These are phyloP conservation scores for Dendrothele bispora DNA, from an alignment of 768 basidiomycete species.

Conservation along the genomic window DNA sequence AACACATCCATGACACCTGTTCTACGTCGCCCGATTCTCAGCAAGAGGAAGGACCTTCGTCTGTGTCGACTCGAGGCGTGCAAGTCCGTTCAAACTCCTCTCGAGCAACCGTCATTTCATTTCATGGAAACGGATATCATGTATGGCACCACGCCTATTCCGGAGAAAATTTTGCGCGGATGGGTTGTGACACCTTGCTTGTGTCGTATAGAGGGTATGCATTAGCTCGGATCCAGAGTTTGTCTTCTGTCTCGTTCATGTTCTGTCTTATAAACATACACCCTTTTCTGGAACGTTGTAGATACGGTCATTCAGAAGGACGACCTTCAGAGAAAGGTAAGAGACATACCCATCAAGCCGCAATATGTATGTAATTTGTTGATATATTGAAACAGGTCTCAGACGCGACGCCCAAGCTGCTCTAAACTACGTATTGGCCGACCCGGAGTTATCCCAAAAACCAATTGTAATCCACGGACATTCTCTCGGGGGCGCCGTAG, in stretches of 20 bases:
- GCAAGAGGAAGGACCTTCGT: background rate
- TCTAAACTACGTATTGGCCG: conserved; percentile 67
- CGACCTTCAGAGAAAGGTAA: conserved; percentile 81
- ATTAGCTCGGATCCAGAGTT: conserved; percentile 27
- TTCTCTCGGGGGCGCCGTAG: conserved; percentile 90
- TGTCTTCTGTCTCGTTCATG: background rate
- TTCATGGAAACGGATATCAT: conserved; percentile 90
- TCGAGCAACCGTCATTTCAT: conserved; percentile 89
- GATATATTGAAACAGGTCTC: conserved; percentile 49
- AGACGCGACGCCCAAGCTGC: conserved; percentile 83
- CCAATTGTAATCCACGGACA: conserved; percentile 81
- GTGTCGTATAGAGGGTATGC: conserved; percentile 92
- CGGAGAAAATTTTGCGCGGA: conserved; percentile 79
- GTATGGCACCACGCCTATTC: conserved; percentile 80
- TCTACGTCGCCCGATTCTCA: background rate
- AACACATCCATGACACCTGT: background rate
- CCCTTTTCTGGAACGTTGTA: conserved; percentile 24
- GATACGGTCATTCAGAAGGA: conserved; percentile 89
- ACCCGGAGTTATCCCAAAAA: conserved; percentile 66
- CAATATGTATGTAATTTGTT: background rate
- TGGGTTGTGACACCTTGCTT: conserved; percentile 94
- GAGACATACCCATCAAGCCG: conserved; percentile 8
- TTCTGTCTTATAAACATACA: background rate
- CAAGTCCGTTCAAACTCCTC: conserved; percentile 12
- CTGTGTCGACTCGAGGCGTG: background rate